Base-by-base conservation (phyloP, 345 rosid species). In the Acer saccharum region DNA sequence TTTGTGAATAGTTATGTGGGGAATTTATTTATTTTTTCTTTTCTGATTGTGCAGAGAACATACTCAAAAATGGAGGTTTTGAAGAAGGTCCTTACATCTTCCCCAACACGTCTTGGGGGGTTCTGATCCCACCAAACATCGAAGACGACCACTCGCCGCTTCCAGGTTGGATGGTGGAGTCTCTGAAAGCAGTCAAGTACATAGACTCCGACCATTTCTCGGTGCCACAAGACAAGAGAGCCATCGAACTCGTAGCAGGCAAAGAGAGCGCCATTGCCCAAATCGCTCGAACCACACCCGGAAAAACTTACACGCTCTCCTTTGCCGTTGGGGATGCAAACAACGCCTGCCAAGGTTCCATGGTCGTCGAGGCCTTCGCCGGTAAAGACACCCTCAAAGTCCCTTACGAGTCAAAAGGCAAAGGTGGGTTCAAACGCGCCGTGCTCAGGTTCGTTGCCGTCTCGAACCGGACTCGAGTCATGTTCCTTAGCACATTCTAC, bases 231-330 rank as follows among this genome's bases (percentile, higher is more conserved):
- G 94, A 93, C 32, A 87, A 80, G 70, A 55, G 96, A 65, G 98
- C 93, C 0, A 75, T 93, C 0, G 99, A 95, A 75, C 92, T 95
- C 0, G 87, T 95, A 0, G 99, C 90, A 0, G 99, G 99, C 0
- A 93, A 88, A 82, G 99, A 93, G 76, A 93, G 99, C 70, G 93
- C 97, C 69, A 83, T 93, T 16, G 86, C 96, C 10, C 99, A 95
- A 23, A 73, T 88, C 9, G 94, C 86, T 17, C 66, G 89, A 68
- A 93, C 99, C 17, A 74, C 77, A 16, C 80, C 87, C 0, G 90
- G 90, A 0, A 93, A 81, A 79, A 80, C 77, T 0, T 95, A 93
- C 78, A 82, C 58, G 4, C 91, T 95, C 54, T 84, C 92, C 0
- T 93, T 95, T 81, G 73, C 84, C 0, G 88, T 93, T 0, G 98